These are phyloP conservation scores for Termitomyces sp. DNA, from an alignment of 768 basidiomycete genomes.

Conservation along the genomic window DNA sequence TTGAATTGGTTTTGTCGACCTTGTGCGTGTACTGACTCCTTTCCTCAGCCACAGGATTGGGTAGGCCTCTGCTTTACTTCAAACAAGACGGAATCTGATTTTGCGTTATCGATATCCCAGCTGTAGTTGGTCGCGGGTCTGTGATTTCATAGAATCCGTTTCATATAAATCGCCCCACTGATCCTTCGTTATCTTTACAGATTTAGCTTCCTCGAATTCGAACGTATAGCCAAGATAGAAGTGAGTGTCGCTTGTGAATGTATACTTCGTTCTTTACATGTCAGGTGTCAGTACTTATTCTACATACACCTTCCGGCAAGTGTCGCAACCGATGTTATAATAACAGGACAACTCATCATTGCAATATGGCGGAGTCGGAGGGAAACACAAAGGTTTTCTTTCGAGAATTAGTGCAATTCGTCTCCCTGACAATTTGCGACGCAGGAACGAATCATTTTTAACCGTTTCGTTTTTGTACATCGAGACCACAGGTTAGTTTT, in stretches of 20 bases:
- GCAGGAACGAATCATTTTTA: slow-evolving; percentile 7
- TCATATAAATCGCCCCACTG: background rate
- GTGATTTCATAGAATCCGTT: background rate
- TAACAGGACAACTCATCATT: slow-evolving; percentile 1
- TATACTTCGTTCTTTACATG: background rate
- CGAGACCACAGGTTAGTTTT: slow-evolving; percentile 2
- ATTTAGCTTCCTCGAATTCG: background rate
- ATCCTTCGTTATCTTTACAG: background rate
- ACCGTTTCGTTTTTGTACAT: background rate
- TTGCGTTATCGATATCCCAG: background rate
- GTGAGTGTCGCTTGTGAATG: background rate
- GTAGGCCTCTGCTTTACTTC: background rate
- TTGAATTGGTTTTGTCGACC: background rate
- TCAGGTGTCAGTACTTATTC: slow-evolving; percentile 3
- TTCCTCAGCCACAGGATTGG: background rate
- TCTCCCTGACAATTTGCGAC: background rate
- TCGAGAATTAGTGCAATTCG: background rate
- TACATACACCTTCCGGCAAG: slow-evolving; percentile 3
- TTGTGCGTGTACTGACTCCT: background rate
- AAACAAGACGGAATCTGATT: background rate
- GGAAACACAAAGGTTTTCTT: background rate
- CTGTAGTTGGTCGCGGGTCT: slow-evolving; percentile 3
- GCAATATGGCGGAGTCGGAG: background rate
- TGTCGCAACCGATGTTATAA: background rate
- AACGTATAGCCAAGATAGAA: background rate